Evolutionary conservation across 1,284 basidiomycete species (phyloP).

Genomic region (Trichosporon ovoides): DNA sequence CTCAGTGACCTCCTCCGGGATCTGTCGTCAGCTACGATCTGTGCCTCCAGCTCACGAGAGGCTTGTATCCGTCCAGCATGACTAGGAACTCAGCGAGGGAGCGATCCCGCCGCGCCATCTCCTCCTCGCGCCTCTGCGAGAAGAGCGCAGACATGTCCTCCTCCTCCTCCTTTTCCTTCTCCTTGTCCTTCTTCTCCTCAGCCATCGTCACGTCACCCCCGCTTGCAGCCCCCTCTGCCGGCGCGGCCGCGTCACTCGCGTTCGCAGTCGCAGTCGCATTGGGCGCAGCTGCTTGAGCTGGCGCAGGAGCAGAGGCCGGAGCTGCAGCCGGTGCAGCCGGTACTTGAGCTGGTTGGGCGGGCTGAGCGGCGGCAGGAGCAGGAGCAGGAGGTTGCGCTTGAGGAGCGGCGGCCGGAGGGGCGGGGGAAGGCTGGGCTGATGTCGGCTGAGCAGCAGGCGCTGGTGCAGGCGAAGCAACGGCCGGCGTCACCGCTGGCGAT

Average conservation of each 20-base stretch:
- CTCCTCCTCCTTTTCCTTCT: slow-evolving; percentile 17
- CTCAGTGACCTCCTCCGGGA: slow-evolving; percentile 96
- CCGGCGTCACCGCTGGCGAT: not conserved
- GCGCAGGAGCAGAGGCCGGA: not conserved
- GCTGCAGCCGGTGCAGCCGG: not conserved
- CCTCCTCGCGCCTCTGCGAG: slow-evolving; percentile 54
- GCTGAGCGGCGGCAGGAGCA: not conserved
- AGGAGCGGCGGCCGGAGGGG: not conserved
- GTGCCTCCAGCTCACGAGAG: slow-evolving; percentile 60
- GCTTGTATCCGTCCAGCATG: slow-evolving; percentile 95
- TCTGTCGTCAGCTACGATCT: slow-evolving; percentile 53
- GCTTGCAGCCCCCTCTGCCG: not conserved
- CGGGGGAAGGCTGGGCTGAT: not conserved
- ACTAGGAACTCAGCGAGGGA: slow-evolving; percentile 90
- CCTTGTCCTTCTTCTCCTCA: slow-evolving; percentile 9
- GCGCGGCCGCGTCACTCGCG: not conserved
- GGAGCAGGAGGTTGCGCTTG: not conserved
- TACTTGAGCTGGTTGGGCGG: not conserved
- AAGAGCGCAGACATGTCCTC: slow-evolving; percentile 34
- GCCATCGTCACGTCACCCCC: not conserved
- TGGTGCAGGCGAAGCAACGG: not conserved
- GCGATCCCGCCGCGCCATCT: slow-evolving; percentile 71
- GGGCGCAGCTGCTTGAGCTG: not conserved
- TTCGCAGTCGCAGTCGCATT: not conserved
- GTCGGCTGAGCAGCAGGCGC: not conserved